Base-by-base conservation (phyloP, 371 early-diverging fungal genomes). In the Lichtheimia ramosa region DNA sequence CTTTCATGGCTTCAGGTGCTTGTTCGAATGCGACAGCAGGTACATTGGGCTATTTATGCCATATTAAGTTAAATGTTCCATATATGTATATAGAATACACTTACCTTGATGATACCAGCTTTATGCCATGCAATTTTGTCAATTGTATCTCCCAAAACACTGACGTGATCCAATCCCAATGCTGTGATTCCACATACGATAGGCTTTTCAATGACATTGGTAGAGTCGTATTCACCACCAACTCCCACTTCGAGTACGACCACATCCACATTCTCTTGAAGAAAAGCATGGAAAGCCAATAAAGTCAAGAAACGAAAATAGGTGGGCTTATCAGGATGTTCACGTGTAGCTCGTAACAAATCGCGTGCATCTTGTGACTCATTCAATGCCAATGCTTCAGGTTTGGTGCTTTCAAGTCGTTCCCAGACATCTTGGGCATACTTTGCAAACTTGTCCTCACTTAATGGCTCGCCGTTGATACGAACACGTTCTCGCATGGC, bases 401-500 rank as follows among this genome's bases (percentile, higher is more conserved):
- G 69, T 58, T 84, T 83, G 8, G 83, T 82, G 20, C 63, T 67
- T 23, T 87, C 84, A 7, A 90, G 66, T 51, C 79, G 74, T 61
- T 95, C 87, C 92, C 92, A 95, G 5, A 90, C 87, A 23, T 93
- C 83, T 71, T 89, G 91, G 54, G 96, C 95, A 73, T 96, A 92
- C 63, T 90, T 82, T 7, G 92, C 85, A 82, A 97, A 98, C 27
- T 63, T 15, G 2, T 86, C 85, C 51, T 87, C 80, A 10, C 83
- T 77, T 3, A 98, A 71, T 3, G 97, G 96, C 18, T 54, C 68
- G 0, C 97, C 97, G 67, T 96, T 83, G 69, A 97, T 92, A 48
- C 96, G 83, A 57, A 98, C 96, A 25, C 99, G 85, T 70, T 98
- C 99, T 25, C 96, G 88, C 13, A 93, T 96, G 55, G 93, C 87